A percentile compares a stretch with the other conserved stretches of the same genome.
Conservation (phyloP, 2,329 filamentous ascomycete genomes). For the Talaromyces sp. region DNA sequence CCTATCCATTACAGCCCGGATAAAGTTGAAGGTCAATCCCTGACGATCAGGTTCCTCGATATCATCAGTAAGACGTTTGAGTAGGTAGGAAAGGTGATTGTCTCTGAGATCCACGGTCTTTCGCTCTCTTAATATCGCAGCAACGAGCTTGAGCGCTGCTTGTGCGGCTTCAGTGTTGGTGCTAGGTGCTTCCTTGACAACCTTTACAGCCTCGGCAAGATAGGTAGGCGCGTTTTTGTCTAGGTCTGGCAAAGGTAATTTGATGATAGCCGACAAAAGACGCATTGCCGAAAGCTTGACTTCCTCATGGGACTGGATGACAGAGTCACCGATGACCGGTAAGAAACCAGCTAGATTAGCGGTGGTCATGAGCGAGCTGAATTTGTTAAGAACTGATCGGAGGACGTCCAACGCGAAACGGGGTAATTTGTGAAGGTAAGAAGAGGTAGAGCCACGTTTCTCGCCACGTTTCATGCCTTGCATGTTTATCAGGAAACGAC, state of each 20-base stretch:
- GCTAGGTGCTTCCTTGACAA: constrained; percentile 70
- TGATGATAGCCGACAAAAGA: constrained; percentile 78
- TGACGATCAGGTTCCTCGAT: constrained; percentile 89
- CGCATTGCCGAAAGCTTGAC: constrained; percentile 85
- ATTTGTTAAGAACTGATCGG: constrained; percentile 78
- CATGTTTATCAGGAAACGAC: constrained; percentile 71
- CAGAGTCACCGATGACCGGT: constrained; percentile 80
- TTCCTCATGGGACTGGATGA: constrained; percentile 82
- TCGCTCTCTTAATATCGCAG: constrained; percentile 77
- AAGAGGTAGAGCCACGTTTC: constrained; percentile 66
- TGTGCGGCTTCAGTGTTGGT: constrained; percentile 82
- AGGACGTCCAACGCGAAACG: constrained; percentile 85
- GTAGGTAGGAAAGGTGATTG: constrained; percentile 73
- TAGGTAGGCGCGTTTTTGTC: constrained; percentile 72
- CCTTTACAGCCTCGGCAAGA: constrained; percentile 75
- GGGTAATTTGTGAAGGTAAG: constrained; percentile 80
- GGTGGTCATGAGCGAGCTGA: constrained; percentile 73
- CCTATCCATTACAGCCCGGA: constrained; percentile 79
- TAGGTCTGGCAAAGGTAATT: constrained; percentile 69
- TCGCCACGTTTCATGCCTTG: constrained; percentile 71
- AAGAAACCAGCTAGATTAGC: constrained; percentile 80
- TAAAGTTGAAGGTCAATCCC: constrained; percentile 89
- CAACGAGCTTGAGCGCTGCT: constrained; percentile 81
- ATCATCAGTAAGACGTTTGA: constrained; percentile 78
- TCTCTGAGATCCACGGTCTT: constrained; percentile 73